Evolutionary conservation across 2,329 filamentous ascomycete genomes (phyloP).

Genomic region (Lachnellula willkommii): DNA sequence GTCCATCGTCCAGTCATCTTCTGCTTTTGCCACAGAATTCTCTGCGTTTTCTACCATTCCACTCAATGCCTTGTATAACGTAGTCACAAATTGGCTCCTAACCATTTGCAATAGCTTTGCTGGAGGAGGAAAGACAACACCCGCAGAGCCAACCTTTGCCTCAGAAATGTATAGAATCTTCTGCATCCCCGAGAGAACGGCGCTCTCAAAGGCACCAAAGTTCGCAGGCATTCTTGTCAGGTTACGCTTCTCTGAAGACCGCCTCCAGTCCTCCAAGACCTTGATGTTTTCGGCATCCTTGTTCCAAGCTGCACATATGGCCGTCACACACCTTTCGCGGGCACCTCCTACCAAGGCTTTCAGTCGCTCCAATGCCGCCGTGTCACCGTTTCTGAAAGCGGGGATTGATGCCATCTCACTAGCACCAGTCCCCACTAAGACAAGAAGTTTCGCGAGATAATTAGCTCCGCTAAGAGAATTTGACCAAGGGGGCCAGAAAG

Average conservation of each 20-base stretch:
- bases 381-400: slow-evolving; percentile 54
- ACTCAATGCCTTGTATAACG: slow-evolving; percentile 86
- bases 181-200: slow-evolving; percentile 80
- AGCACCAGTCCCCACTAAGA: slow-evolving; percentile 78
- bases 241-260: slow-evolving; percentile 74
- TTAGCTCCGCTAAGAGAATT: slow-evolving; percentile 90
- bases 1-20: slow-evolving; percentile 32
- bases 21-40: slow-evolving; percentile 57
- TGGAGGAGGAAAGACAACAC: slow-evolving; percentile 80
- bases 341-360: slow-evolving; percentile 70
- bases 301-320: slow-evolving; percentile 87
- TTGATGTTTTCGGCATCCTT: slow-evolving; percentile 90
- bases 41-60: slow-evolving; percentile 98
- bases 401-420: slow-evolving; percentile 76
- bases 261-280: slow-evolving; percentile 87
- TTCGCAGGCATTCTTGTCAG: slow-evolving; percentile 85
- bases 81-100: slow-evolving; percentile 84
- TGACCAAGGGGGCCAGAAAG: slow-evolving; percentile 91
- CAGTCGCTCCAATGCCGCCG: slow-evolving; percentile 63
- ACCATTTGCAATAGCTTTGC: slow-evolving; percentile 87
- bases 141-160: slow-evolving; percentile 63
- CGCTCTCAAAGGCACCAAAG: slow-evolving; percentile 80
- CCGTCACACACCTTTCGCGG: slow-evolving; percentile 78
- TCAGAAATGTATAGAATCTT: slow-evolving; percentile 93
- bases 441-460: slow-evolving; percentile 77